Evolutionary conservation across 2,329 filamentous ascomycete species (phyloP).

Genomic region (Dactylellina leptospora): DNA sequence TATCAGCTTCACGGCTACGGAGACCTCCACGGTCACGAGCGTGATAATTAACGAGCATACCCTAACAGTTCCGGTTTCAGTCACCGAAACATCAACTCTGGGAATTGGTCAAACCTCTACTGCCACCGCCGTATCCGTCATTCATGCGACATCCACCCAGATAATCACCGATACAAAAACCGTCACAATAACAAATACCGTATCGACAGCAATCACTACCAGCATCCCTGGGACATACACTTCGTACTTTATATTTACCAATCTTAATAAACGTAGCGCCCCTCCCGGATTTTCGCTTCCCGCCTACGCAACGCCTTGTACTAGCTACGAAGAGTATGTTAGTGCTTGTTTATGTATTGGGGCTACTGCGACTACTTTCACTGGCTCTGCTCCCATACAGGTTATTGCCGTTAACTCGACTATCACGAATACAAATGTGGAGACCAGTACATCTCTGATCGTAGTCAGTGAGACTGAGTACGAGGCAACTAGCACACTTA

Average conservation of each 20-base stretch:
- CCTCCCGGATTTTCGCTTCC: background rate
- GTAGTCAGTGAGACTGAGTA: background rate
- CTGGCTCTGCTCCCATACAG: background rate
- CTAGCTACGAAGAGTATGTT: background rate
- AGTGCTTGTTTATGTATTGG: background rate
- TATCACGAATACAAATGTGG: background rate
- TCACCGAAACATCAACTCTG: background rate
- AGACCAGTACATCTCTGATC: background rate
- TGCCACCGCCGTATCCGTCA: background rate
- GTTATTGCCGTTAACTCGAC: background rate
- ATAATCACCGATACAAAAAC: background rate
- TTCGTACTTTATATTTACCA: background rate
- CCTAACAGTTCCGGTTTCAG: background rate
- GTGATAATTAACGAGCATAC: background rate
- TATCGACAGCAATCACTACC: background rate
- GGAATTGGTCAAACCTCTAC: background rate
- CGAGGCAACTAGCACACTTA: background rate
- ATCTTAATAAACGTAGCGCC: background rate
- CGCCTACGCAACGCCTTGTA: background rate
- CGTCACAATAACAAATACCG: background rate
- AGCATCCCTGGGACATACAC: background rate
- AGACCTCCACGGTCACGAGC: background rate
- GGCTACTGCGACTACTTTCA: background rate
- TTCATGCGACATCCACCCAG: background rate
- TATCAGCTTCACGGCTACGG: background rate